These are phyloP conservation scores for Amaranthus tricolor DNA, from an alignment of 179 eudicot genomes.

Conservation along the genomic window DNA sequence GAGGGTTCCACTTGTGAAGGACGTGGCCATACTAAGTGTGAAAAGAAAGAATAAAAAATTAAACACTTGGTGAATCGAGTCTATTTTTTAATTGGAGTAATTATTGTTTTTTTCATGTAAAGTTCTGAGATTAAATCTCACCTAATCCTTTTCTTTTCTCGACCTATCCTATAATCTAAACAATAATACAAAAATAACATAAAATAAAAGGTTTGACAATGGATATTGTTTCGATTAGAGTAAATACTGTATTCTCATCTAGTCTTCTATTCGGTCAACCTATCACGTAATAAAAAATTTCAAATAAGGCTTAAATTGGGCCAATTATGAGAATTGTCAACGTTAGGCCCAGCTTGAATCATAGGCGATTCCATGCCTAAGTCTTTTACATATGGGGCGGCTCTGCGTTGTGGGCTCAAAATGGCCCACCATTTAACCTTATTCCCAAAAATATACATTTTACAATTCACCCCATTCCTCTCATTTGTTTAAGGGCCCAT, in stretches of 20 bases:
- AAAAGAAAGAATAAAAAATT: background rate
- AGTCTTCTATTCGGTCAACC: too few relatives aligned
- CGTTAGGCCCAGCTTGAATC: constrained; percentile 17
- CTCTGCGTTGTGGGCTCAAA: constrained; percentile 1
- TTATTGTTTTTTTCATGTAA: too few relatives aligned
- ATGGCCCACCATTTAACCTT: constrained; percentile 30
- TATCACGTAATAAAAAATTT: too few relatives aligned
- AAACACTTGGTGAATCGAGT: too few relatives aligned
- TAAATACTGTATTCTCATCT: too few relatives aligned
- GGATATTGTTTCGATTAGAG: too few relatives aligned
- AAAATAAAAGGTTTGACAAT: too few relatives aligned
- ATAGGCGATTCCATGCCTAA: background rate
- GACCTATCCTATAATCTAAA: too few relatives aligned
- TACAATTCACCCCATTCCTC: constrained; percentile 1
- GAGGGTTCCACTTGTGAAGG: constrained; percentile 8
- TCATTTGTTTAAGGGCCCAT: constrained; percentile 1
- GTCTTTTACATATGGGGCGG: constrained; percentile 7
- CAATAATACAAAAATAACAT: too few relatives aligned
- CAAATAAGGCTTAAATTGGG: constrained; percentile 17
- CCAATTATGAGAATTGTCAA: constrained; percentile 18
- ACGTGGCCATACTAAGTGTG: constrained; percentile 10
- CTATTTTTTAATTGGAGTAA: too few relatives aligned
- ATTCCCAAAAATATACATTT: background rate
- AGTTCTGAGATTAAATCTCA: too few relatives aligned
- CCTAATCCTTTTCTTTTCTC: too few relatives aligned